Conservation (phyloP, 768 basidiomycete genomes). For the Auricularia sp. region DNA sequence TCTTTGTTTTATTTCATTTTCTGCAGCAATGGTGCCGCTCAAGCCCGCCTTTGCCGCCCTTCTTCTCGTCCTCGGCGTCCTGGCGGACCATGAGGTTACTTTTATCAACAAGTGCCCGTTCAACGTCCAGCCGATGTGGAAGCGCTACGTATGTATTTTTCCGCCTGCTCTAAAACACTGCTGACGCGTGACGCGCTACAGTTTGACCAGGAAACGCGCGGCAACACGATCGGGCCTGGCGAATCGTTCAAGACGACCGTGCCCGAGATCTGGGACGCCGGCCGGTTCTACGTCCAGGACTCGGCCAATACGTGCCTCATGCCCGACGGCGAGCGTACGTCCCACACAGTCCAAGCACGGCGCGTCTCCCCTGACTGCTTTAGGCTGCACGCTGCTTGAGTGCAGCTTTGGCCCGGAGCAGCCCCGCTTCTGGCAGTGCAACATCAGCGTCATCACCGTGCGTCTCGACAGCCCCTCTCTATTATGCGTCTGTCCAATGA, state of each 20-base stretch:
- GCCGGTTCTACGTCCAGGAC: background rate
- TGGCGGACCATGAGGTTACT: background rate
- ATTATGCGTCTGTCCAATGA: background rate
- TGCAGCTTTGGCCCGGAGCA: background rate
- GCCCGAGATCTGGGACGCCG: background rate
- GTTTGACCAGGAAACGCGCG: background rate
- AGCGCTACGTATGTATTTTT: background rate
- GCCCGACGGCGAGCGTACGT: background rate
- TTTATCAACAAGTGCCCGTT: background rate
- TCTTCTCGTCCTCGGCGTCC: background rate
- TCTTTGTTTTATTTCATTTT: background rate
- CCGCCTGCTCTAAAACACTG: background rate
- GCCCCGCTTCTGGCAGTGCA: slow-evolving; percentile 1
- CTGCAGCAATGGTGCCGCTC: background rate
- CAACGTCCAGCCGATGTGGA: slow-evolving; percentile 1
- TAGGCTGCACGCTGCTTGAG: background rate
- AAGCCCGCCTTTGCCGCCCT: background rate
- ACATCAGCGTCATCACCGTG: slow-evolving; percentile 1
- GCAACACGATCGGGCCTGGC: background rate
- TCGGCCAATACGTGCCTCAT: background rate
- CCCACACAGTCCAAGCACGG: background rate
- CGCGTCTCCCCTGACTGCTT: background rate
- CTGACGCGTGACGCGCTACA: background rate
- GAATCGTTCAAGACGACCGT: background rate
- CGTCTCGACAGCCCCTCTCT: background rate